These are phyloP conservation scores for Dichotomopilus funicola DNA, from an alignment of 2,329 filamentous ascomycete species.

Conservation along the genomic window DNA sequence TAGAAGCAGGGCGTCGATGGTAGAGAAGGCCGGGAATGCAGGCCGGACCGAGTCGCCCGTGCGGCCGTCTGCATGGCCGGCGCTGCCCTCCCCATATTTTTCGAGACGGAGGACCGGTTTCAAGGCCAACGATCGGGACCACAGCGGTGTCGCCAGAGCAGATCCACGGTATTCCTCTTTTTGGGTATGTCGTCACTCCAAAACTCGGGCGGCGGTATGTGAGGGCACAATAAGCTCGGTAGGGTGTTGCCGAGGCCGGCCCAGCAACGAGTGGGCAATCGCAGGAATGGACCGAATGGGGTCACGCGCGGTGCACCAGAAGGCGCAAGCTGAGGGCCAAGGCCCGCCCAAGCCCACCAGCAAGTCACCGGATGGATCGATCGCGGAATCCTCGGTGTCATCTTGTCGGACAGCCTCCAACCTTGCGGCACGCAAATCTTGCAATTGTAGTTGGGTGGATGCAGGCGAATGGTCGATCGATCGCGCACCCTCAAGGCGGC, in stretches of 20 bases:
- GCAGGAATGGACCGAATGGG: conserved; percentile 12
- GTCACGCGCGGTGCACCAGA: conserved; percentile 16
- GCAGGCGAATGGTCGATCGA: neutral
- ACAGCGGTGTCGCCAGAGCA: conserved; percentile 6
- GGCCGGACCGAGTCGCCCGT: conserved; percentile 6
- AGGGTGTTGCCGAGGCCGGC: conserved; percentile 7
- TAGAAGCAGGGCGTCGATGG: conserved; percentile 10
- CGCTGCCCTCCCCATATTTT: conserved; percentile 9
- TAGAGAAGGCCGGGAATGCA: neutral
- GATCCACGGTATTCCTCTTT: conserved; percentile 7
- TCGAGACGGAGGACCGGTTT: conserved; percentile 19
- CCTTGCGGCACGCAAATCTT: conserved; percentile 7
- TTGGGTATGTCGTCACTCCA: conserved; percentile 1
- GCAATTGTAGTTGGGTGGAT: conserved; percentile 1
- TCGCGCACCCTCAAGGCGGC: neutral
- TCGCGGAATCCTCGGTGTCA: conserved; percentile 15
- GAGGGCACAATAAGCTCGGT: conserved; percentile 1
- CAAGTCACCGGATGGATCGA: conserved; percentile 17
- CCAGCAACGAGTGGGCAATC: conserved; percentile 3
- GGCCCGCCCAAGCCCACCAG: conserved; percentile 10
- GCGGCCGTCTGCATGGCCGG: conserved; percentile 14
- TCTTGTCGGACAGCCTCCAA: conserved; percentile 12
- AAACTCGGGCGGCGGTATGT: neutral
- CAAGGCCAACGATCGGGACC: conserved; percentile 18
- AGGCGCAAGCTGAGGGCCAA: conserved; percentile 11